These are phyloP conservation scores for Mycena rebaudengoi DNA, from an alignment of 768 basidiomycete genomes.

Conservation along the genomic window DNA sequence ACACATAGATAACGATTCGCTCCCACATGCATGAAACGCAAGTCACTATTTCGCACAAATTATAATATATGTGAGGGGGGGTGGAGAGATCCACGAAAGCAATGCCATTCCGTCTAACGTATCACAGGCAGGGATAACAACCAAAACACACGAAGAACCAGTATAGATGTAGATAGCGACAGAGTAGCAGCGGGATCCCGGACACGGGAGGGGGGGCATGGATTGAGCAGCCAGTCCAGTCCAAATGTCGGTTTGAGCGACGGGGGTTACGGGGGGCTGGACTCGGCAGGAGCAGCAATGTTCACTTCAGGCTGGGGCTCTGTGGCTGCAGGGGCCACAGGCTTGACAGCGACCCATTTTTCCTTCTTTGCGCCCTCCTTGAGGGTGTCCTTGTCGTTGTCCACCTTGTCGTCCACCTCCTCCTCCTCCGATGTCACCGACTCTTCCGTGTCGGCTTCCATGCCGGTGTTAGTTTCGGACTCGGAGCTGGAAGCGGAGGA, in stretches of 20 bases:
- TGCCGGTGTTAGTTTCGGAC: constrained; percentile 65
- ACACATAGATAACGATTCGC: no score
- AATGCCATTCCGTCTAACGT: constrained; percentile 31
- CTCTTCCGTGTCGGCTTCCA: constrained; percentile 80
- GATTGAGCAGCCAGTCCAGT: constrained; percentile 24
- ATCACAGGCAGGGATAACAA: constrained; percentile 28
- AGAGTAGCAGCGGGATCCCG: constrained; percentile 25
- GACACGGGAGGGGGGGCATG: constrained; percentile 21
- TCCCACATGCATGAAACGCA: no score
- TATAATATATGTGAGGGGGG: no score
- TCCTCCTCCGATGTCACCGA: constrained; percentile 83
- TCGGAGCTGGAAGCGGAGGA: constrained; percentile 64
- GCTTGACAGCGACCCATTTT: constrained; percentile 83
- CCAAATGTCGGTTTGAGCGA: constrained; percentile 12
- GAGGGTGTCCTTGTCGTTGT: constrained; percentile 13
- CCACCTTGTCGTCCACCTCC: constrained; percentile 59
- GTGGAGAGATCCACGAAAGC: constrained; percentile 13
- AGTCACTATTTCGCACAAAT: no score
- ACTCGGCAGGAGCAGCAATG: not conserved
- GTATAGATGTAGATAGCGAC: constrained; percentile 26
- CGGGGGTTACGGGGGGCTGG: not conserved
- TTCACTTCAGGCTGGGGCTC: constrained; percentile 7
- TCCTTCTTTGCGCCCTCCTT: constrained; percentile 57
- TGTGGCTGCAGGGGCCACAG: constrained; percentile 39
- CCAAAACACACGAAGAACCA: constrained; percentile 27